These are phyloP conservation scores for Xylaria sp. DNA, from an alignment of 2,329 filamentous ascomycete species.

Conservation along the genomic window DNA sequence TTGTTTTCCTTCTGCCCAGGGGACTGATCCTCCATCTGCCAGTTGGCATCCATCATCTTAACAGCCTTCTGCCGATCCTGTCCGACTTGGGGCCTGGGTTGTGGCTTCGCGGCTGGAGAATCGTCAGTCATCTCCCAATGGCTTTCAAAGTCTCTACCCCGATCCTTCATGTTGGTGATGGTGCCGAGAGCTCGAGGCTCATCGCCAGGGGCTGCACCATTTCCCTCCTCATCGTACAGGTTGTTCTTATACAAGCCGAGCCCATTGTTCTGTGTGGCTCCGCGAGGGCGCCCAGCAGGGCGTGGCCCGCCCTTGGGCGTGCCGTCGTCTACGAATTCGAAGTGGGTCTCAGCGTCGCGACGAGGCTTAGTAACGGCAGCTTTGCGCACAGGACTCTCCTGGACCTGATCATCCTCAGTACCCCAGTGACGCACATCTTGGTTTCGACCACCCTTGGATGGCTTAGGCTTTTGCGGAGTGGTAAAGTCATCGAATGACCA, in stretches of 20 bases:
- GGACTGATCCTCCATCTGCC: constrained; percentile 59
- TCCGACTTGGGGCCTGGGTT: constrained; percentile 48
- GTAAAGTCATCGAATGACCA: constrained; percentile 90
- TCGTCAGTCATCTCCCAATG: constrained; percentile 79
- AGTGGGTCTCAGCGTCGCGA: constrained; percentile 80
- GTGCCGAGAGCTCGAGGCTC: constrained; percentile 58
- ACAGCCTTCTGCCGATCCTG: constrained; percentile 69
- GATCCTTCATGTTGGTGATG: constrained; percentile 73
- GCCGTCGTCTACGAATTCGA: constrained; percentile 79
- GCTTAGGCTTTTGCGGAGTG: constrained; percentile 74
- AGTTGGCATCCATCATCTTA: constrained; percentile 72
- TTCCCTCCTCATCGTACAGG: constrained; percentile 63
- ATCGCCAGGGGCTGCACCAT: constrained; percentile 38
- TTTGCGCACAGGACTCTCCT: constrained; percentile 60
- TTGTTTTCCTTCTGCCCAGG: constrained; percentile 59
- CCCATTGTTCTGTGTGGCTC: constrained; percentile 66
- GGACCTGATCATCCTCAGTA: constrained; percentile 65
- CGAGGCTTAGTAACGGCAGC: constrained; percentile 68
- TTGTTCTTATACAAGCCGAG: constrained; percentile 78
- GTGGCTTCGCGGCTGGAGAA: constrained; percentile 53
- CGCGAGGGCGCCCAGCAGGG: constrained; percentile 52
- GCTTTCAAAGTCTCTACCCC: constrained; percentile 73
- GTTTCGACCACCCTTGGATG: constrained; percentile 60
- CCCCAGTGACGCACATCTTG: constrained; percentile 81
- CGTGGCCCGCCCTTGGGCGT: constrained; percentile 57